Evolutionary conservation across 176 grass and related monocot genomes (phyloP).

Genomic region (Rhynchospora pubera): DNA sequence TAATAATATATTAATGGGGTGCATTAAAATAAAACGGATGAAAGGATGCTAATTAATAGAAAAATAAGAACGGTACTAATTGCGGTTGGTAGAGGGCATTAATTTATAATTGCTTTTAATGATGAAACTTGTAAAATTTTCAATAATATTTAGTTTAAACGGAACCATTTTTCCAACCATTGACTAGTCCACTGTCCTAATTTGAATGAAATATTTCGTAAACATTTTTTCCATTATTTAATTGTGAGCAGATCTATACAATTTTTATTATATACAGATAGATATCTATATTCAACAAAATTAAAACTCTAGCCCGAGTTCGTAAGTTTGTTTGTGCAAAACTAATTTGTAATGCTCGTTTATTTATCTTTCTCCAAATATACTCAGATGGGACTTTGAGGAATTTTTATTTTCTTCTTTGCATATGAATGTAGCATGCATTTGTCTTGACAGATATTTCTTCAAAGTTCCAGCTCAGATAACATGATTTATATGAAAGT

Average conservation of each 20-base stretch:
- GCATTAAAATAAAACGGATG: constrained; percentile 12
- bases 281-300: background rate
- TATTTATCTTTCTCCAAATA: background rate
- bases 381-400: background rate
- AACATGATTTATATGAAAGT: background rate
- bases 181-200: background rate
- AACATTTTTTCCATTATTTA: background rate
- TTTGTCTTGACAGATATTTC: background rate
- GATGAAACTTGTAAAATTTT: background rate
- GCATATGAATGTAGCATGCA: background rate
- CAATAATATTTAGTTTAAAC: background rate
- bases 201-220: background rate
- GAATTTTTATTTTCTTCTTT: background rate
- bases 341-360: background rate
- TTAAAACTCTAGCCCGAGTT: background rate
- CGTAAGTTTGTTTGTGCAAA: background rate
- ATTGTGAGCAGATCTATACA: constrained; percentile 1
- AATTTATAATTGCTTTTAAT: constrained; percentile 14
- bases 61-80: constrained; percentile 19
- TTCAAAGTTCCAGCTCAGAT: background rate
- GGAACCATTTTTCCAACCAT: background rate
- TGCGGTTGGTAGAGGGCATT: constrained; percentile 9
- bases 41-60: constrained; percentile 17
- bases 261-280: background rate
- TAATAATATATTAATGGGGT: constrained; percentile 10